Percentiles rank a stretch among this genome's conserved stretches.
Conservation (phyloP, 148 eudicot species). For the Cornus florida region DNA sequence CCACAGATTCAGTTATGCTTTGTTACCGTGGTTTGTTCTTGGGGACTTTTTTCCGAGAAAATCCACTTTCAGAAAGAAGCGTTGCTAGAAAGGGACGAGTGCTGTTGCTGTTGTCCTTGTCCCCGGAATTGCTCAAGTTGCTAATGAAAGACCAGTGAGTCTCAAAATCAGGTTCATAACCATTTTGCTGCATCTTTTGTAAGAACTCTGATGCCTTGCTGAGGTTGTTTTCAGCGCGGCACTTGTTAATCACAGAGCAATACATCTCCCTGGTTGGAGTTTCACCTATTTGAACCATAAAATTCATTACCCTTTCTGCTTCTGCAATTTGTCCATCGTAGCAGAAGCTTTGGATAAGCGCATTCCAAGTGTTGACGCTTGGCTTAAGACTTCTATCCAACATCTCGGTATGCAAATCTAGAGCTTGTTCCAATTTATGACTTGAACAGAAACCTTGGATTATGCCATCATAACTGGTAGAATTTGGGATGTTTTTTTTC, state of each 20-base stretch:
- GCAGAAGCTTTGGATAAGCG: slow-evolving; percentile 41
- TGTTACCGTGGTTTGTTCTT: slow-evolving; percentile 17
- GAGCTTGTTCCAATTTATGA: slow-evolving; percentile 43
- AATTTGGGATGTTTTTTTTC: slow-evolving; percentile 41
- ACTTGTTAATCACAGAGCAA: slow-evolving; percentile 45
- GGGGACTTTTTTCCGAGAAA: slow-evolving; percentile 27
- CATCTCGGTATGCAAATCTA: slow-evolving; percentile 71
- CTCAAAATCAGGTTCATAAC: slow-evolving; percentile 73
- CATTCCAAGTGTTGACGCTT: slow-evolving; percentile 49
- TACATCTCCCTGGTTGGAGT: slow-evolving; percentile 61
- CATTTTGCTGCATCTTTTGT: slow-evolving; percentile 61
- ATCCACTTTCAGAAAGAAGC: slow-evolving; percentile 66
- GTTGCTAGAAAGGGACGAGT: slow-evolving; percentile 56
- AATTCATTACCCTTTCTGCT: slow-evolving; percentile 54
- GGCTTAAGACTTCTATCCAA: slow-evolving; percentile 52
- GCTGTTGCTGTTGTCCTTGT: slow-evolving; percentile 26
- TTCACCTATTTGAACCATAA: slow-evolving; percentile 48
- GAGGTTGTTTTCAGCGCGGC: slow-evolving; percentile 45
- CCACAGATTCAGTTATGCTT: background rate
- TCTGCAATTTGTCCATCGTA: slow-evolving; percentile 36
- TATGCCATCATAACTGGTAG: slow-evolving; percentile 51
- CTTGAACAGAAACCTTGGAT: slow-evolving; percentile 43
- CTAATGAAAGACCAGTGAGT: slow-evolving; percentile 87
- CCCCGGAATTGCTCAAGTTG: slow-evolving; percentile 41
- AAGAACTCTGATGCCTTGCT: slow-evolving; percentile 61